Evolutionary conservation across 352 stramenopile species (phyloP), one percentile per base, ranked within the genome.

Genomic region (Globisporangium abappressorium): DNA sequence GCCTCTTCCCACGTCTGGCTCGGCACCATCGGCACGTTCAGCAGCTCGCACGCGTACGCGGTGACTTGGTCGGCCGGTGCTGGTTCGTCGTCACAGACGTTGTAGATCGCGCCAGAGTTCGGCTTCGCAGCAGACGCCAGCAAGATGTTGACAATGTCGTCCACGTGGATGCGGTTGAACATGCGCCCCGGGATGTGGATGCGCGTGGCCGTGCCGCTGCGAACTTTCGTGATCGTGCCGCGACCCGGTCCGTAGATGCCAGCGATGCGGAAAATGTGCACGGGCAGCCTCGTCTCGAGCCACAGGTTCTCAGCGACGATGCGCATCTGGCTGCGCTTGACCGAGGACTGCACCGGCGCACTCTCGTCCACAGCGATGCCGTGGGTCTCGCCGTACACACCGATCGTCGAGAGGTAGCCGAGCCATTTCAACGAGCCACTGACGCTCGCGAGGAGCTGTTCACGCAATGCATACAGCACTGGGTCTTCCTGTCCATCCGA

Each of bases 371-470:
- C 91, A 46, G 77, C 88, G 3, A 82, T 72, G 36, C 92, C 93
- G 55, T 94, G 64, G 15, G 85, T 94, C 72, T 98, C 89, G 15
- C 93, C 93, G 69, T 98, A 98, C n/a, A 98, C 93, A n/a, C 89
- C 88, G 62, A 96, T 97, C 28, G 91, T 97, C 36, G 93, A 98
- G 53, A 97, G 73, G 71, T 98, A 98, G 14, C 77, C 93, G 55
- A 96, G 70, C 92, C 92, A 98, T 30, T 80, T 65, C n/a, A 96
- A 69, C 59, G 77, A 88, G 46, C 71, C 57, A 36, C 76, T 68
- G 7, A 82, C 77, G 5, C 63, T 73, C 30, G 60, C 64, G 33
- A 93, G 18, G 8, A 95, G 70, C 6, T 66, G 47, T 7, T 80
- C 67, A 22, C 76, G 64, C 5, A 94, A 53, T 30, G 71, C 76